phyloP scores from a whole-genome alignment of 1,284 basidiomycete species.

The Termitomyces sp. region DNA sequence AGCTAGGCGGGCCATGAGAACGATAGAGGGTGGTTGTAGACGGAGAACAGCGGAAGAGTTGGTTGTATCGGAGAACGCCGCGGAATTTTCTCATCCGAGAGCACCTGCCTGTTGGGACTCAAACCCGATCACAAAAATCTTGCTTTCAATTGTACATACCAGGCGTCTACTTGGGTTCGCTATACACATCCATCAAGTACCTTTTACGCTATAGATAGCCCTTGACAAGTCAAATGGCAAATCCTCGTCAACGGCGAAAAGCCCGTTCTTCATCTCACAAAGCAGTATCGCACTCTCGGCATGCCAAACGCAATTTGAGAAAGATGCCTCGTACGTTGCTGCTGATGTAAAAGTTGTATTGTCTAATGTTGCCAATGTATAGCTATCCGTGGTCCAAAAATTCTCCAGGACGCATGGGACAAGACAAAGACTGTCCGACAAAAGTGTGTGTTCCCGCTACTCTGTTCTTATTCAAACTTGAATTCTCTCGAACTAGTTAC shows the following conservation, averaged over 20 bases:
- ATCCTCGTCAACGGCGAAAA: conserved; percentile 87
- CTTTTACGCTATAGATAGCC: neutral
- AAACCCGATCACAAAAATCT: neutral
- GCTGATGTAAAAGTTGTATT: neutral
- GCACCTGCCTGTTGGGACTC: neutral
- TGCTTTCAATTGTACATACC: neutral
- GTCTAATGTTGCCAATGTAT: conserved; percentile 7
- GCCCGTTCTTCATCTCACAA: conserved; percentile 66
- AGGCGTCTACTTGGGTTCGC: neutral
- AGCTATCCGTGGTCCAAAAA: conserved; percentile 83
- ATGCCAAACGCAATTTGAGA: conserved; percentile 70
- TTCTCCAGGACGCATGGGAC: conserved; percentile 86
- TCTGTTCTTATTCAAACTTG: neutral
- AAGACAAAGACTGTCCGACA: conserved; percentile 85
- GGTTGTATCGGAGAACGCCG: conserved; percentile 16
- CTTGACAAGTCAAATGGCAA: conserved; percentile 60
- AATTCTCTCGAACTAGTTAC: conserved; percentile 48
- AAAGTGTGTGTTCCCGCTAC: conserved; percentile 66
- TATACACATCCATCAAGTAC: neutral
- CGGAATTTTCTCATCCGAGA: conserved; percentile 13
- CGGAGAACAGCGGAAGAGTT: conserved; percentile 14
- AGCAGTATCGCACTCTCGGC: conserved; percentile 63
- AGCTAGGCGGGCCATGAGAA: conserved; percentile 29
- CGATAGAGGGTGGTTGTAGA: conserved; percentile 1
- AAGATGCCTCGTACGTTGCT: conserved; percentile 65